Evolutionary conservation across 2,329 filamentous ascomycete genomes (phyloP), one percentile per base, ranked within the genome.

Genomic region (Ceratocystis cubensis): DNA sequence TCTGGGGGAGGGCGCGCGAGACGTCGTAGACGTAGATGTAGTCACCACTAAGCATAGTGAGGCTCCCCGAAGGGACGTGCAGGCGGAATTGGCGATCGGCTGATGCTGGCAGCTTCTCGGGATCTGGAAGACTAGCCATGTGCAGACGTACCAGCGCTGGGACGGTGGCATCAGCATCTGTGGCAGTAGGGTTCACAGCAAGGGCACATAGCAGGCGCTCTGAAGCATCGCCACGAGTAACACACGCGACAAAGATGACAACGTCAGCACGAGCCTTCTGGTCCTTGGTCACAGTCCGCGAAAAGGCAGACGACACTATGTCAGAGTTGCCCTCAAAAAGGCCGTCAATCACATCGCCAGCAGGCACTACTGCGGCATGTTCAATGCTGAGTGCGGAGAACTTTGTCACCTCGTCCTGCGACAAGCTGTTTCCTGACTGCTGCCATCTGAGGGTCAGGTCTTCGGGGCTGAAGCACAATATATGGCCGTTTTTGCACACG

Each of bases 11-110:
- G 17, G 82, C 82, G 15, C 81, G 79, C 17, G 81, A 82, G 44
- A 91, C 75, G 69, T 89, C 84, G 73, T 86, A 89, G 2, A 84
- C 82, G 30, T 77, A 79, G 20, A 92, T 76, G 0, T 73, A 75
- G 10, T 80, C 81, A 25, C 78, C 76, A 15, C 77, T 73, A 1
- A 89, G 77, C 71, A 86, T 81, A 68, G 88, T 80, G 2, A 92
- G 75, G 48, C 81, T 79, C 13, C 88, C 88, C 2, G 84, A 82
- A 22, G 82, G 81, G 28, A 84, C 76, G 69, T 91, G 84, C 1
- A 90, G 75, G 37, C 81, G 80, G 71, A 83, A 87, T 7, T 70
- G 71, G 3, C 64, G 66, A 2, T 50, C 15, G 20, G 64, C 50
- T 46, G 25, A 61, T 7, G 46, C 48, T 3, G 64, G 7, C n/a